Evolutionary conservation across 371 early-diverging fungal species (phyloP), one percentile per base, ranked within the genome.

Genomic region (Mucor saturninus): DNA sequence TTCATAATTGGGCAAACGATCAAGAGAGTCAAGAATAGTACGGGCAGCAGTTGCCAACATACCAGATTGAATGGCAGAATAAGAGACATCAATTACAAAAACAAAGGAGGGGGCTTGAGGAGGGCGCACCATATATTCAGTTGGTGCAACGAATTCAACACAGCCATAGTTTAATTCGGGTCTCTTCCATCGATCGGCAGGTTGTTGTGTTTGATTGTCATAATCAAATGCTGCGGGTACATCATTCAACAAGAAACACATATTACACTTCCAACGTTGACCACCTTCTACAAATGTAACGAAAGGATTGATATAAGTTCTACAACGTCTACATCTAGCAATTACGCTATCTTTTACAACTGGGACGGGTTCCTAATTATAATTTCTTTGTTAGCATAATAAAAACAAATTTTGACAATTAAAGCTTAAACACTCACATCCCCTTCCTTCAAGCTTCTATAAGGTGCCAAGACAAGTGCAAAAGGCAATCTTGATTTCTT

Each of bases 251-350:
- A 95, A 74, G 68, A 85, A 90, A 76, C 98, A 98, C 85, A 97
- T 83, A 74, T 97, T 97, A 76, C 98, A 98, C 73, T 91, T 91
- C 98, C 98, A 98, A 43, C 94, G 86, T 43, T 91, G 90, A 21
- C 95, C 96, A 43, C 94, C 94, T 66, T 97, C 97, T 0, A 94
- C 89, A 83, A 95, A 96, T 49, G 88, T 88, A 5, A 96, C 91
- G 77, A 90, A 98, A 8, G 98, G 98, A 69, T 97, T 97, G 71
- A 98, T 93, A 67, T 98, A 98, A 5, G 97, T 91, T 66, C 97
- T 84, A 78, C 98, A 98, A 26, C 96, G 86, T 59, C 96, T 86
- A 77, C 98, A 98, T 50, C 98, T 89, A 48, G 94, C 91, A 83
- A 98, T 96, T 28, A 86, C 84, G 54, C 85, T 78, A 69, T 96